A percentile compares a stretch with the other conserved stretches of the same genome.
Evolutionary conservation across 2,329 filamentous ascomycete species (phyloP).

Genomic region (Aureobasidium sp.): DNA sequence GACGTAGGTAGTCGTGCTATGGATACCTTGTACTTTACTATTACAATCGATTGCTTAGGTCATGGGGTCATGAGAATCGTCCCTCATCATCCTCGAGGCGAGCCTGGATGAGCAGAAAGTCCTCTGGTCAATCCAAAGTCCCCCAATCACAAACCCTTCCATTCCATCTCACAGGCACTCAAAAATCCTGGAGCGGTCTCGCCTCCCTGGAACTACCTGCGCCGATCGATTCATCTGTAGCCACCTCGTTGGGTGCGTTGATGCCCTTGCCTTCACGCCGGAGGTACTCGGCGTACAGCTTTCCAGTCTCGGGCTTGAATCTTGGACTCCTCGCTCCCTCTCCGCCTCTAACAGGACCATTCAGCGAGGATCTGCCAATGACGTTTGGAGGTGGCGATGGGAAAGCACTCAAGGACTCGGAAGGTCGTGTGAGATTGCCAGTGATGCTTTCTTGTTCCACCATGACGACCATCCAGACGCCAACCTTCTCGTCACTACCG

Average conservation of each 20-base stretch:
- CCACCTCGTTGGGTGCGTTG: background rate
- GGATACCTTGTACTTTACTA: background rate
- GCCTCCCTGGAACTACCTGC: background rate
- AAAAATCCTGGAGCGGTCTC: slow-evolving; percentile 7
- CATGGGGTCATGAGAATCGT: background rate
- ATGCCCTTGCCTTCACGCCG: slow-evolving; percentile 22
- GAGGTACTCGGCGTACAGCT: slow-evolving; percentile 31
- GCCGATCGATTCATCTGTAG: background rate
- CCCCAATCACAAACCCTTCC: background rate
- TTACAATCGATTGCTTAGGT: background rate
- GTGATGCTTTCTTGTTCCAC: slow-evolving; percentile 32
- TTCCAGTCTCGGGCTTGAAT: slow-evolving; percentile 21
- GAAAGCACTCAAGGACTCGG: slow-evolving; percentile 7
- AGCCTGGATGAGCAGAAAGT: background rate
- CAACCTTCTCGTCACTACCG: slow-evolving; percentile 35
- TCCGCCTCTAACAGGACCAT: slow-evolving; percentile 5
- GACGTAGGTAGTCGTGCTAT: background rate
- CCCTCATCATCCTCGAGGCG: background rate
- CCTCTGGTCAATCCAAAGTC: background rate
- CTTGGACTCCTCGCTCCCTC: slow-evolving; percentile 13
- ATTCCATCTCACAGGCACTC: background rate
- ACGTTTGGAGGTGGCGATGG: background rate
- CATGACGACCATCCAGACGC: slow-evolving; percentile 42
- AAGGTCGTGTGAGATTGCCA: slow-evolving; percentile 17
- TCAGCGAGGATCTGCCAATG: background rate